Evolutionary conservation across 345 rosid genomes (phyloP).

Genomic region (Abelmoschus esculentus): DNA sequence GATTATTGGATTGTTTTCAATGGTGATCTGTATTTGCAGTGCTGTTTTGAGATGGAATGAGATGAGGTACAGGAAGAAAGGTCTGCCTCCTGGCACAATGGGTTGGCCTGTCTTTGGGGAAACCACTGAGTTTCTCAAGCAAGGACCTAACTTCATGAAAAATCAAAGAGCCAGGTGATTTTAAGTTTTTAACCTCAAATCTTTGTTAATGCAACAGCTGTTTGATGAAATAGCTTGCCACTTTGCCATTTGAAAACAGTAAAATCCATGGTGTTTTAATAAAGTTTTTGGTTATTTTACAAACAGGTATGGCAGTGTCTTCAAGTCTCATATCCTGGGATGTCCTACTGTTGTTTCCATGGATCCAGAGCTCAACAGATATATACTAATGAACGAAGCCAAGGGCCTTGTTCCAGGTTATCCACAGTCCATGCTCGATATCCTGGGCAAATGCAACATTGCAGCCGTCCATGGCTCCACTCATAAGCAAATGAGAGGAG

Average conservation of each 20-base stretch:
- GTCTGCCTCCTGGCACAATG: slow-evolving; percentile 96
- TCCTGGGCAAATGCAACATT: slow-evolving; percentile 84
- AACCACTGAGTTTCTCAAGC: slow-evolving; percentile 90
- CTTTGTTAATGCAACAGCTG: no score
- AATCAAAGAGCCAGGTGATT: slow-evolving; percentile 64
- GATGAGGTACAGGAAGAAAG: slow-evolving; percentile 59
- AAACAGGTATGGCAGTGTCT: slow-evolving; percentile 74
- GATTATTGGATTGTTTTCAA: slow-evolving; percentile 28
- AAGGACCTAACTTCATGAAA: slow-evolving; percentile 95
- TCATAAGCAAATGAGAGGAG: slow-evolving; percentile 84
- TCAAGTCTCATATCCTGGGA: slow-evolving; percentile 89
- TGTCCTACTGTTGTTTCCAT: slow-evolving; percentile 87
- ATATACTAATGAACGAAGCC: slow-evolving; percentile 75
- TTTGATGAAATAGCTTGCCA: no score
- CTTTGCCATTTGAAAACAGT: no score
- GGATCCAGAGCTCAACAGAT: slow-evolving; percentile 91
- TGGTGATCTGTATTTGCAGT: slow-evolving; percentile 49
- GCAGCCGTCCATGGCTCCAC: slow-evolving; percentile 89
- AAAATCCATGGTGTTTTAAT: slow-evolving; percentile 10
- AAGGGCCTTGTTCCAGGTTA: slow-evolving; percentile 95
- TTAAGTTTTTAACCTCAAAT: background rate
- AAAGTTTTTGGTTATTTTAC: background rate
- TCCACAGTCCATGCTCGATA: slow-evolving; percentile 88
- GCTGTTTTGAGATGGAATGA: slow-evolving; percentile 78
- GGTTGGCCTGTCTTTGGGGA: slow-evolving; percentile 99